Evolutionary conservation across 352 stramenopile species (phyloP), one percentile per base, ranked within the genome.

Genomic region (Pythium myriotylum): DNA sequence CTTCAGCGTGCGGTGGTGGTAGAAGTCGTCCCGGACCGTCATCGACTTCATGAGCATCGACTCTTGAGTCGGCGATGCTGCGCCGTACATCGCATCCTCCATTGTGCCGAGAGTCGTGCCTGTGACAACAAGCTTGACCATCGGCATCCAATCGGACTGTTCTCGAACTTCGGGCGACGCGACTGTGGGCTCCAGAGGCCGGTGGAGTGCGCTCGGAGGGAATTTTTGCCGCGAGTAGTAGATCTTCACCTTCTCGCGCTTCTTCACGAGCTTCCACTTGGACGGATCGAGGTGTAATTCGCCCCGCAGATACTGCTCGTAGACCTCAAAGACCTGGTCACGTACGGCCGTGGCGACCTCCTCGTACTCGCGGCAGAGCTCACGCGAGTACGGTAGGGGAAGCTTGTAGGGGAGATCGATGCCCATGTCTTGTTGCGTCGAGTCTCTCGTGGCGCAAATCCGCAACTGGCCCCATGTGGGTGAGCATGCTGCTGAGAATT

Each of bases 81-180:
- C 75, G 16, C 78, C 78, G 54, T 84, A 88, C 68, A 88, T 84
- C 42, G 81, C 71, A 59, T 91, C 79, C 51, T 88, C 79, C 12
- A 91, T 67, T 26, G 77, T 74, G 1, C 79, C 79, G 26, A 70
- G 45, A 19, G 88, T 73, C 43, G 71, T 71, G 35, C 77, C 81
- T 19, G 78, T 74, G n/a, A 83, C 60, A 19, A 83, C 55, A 50
- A 90, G 50, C 55, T 74, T 79, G 41, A 76, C 68, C 37, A 72
- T 53, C 62, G 16, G 72, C 71, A 29, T 79, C 57, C 76, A 50
- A 69, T 74, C 27, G 63, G 67, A 12, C 33, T 17, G 29, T 3
- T 29, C 33, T 14, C 32, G 49, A 13, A 56, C 33, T 4, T 33
- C 17, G 1, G 29, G 12, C 0, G 32, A 46, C 4, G 49, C 49